These are phyloP conservation scores for Ramaria rubella DNA, from an alignment of 768 basidiomycete species.

Conservation along the genomic window DNA sequence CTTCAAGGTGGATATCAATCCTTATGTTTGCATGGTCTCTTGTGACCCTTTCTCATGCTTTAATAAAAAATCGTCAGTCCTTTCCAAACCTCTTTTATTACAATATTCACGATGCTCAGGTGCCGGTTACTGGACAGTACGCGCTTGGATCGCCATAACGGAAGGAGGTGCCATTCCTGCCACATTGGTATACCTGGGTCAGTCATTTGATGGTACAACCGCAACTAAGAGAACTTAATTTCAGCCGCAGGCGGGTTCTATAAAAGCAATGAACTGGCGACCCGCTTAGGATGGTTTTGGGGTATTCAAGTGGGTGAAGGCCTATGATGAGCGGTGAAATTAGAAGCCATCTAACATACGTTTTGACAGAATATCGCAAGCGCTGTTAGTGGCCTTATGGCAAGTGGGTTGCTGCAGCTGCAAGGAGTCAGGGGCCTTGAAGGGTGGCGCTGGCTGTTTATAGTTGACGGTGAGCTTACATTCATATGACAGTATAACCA, in stretches of 20 bases:
- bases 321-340: too few relatives aligned
- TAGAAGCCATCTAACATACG: not conserved
- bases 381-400: conserved; percentile 37
- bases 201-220: not conserved
- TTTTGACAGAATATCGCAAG: conserved; percentile 26
- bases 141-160: conserved; percentile 34
- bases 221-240: not conserved
- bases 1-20: conserved; percentile 34
- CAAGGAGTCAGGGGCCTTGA: conserved; percentile 30
- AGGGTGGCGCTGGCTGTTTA: conserved; percentile 38
- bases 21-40: conserved; percentile 37
- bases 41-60: conserved; percentile 19
- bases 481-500: too few relatives aligned
- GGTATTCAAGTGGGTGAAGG: conserved; percentile 2
- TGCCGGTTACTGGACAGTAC: not conserved
- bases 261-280: conserved; percentile 4
- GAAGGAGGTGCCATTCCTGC: conserved; percentile 36
- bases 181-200: conserved; percentile 3
- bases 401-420: conserved; percentile 34
- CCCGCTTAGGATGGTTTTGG: conserved; percentile 7
- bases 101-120: too few relatives aligned
- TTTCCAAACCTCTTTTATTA: too few relatives aligned
- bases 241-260: not conserved
- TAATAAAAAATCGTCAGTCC: too few relatives aligned
- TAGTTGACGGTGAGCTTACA: conserved; percentile 39